Percentiles rank a stretch among this genome's conserved stretches.
Conservation (phyloP, 768 basidiomycete species). For the Termitomyces sp. region DNA sequence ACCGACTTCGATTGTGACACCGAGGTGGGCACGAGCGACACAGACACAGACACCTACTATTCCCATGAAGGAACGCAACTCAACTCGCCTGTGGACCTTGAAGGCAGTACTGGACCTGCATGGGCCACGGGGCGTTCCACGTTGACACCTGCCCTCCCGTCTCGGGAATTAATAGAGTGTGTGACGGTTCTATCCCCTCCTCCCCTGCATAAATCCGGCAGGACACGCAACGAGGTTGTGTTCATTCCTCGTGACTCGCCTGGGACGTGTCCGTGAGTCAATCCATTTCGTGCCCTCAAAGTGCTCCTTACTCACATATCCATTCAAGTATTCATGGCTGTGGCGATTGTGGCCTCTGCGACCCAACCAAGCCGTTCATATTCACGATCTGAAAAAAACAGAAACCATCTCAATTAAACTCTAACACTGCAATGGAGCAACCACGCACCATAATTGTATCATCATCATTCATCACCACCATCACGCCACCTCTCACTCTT, state of each 20-base stretch:
- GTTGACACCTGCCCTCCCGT: background rate
- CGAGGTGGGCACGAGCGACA: constrained; percentile 3
- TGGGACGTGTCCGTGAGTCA: constrained; percentile 16
- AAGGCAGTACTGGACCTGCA: background rate
- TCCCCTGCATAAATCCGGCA: constrained; percentile 13
- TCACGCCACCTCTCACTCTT: background rate
- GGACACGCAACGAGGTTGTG: constrained; percentile 15
- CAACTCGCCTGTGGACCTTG: background rate
- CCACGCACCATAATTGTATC: constrained; percentile 2
- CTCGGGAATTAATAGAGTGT: constrained; percentile 4
- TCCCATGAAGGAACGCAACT: constrained; percentile 5
- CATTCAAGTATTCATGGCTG: constrained; percentile 11
- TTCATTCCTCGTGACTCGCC: constrained; percentile 10
- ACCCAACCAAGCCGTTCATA: constrained; percentile 7
- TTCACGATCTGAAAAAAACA: background rate
- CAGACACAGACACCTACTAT: constrained; percentile 8
- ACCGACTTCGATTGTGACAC: constrained; percentile 7
- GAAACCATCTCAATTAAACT: background rate
- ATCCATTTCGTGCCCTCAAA: background rate
- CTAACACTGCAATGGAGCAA: background rate
- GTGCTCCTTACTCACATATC: background rate
- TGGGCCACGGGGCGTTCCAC: background rate
- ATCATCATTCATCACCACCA: background rate
- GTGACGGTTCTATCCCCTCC: constrained; percentile 11
- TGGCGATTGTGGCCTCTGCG: constrained; percentile 11